Conservation (phyloP, 495 filamentous ascomycete species). For the Thermochaetoides thermophila region DNA sequence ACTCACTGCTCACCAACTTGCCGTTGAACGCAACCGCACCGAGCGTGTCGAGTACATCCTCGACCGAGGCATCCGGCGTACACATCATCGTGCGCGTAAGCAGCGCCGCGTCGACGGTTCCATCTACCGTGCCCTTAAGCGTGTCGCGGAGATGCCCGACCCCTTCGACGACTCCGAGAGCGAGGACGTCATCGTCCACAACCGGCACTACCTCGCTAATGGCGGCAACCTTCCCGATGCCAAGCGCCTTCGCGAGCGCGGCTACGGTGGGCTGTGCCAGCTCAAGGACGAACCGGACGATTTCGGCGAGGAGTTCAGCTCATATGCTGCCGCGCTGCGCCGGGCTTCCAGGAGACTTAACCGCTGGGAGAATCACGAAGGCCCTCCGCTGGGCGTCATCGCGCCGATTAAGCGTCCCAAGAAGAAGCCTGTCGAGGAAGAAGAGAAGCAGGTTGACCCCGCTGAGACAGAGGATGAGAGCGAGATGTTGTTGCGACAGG, state of each 20-base stretch:
- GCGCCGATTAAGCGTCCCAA: constrained; percentile 25
- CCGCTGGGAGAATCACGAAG: constrained; percentile 51
- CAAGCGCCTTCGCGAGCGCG: constrained; percentile 35
- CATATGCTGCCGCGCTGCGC: constrained; percentile 58
- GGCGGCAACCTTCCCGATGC: constrained; percentile 6
- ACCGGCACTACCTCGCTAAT: constrained; percentile 8
- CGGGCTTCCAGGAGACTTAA: constrained; percentile 54
- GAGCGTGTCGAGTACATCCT: constrained; percentile 81
- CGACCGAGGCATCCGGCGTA: constrained; percentile 50
- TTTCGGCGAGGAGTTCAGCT: constrained; percentile 61
- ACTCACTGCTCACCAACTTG: constrained; percentile 83
- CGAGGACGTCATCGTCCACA: constrained; percentile 38
- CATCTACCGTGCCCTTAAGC: constrained; percentile 52
- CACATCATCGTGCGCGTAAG: constrained; percentile 47
- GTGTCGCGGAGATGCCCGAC: constrained; percentile 50
- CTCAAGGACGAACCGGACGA: constrained; percentile 53
- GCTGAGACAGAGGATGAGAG: constrained; percentile 22
- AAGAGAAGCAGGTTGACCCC: constrained; percentile 13
- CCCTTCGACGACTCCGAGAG: constrained; percentile 69
- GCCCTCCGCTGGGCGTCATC: constrained; percentile 30
- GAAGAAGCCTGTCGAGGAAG: constrained; percentile 10
- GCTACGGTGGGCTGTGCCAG: constrained; percentile 55
- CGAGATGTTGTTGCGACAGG: constrained; percentile 9
- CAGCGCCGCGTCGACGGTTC: constrained; percentile 43
- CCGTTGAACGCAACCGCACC: constrained; percentile 76